Evolutionary conservation across 495 filamentous ascomycete species (phyloP), one percentile per base, ranked within the genome.

Genomic region (Astrocystis sublimbata): DNA sequence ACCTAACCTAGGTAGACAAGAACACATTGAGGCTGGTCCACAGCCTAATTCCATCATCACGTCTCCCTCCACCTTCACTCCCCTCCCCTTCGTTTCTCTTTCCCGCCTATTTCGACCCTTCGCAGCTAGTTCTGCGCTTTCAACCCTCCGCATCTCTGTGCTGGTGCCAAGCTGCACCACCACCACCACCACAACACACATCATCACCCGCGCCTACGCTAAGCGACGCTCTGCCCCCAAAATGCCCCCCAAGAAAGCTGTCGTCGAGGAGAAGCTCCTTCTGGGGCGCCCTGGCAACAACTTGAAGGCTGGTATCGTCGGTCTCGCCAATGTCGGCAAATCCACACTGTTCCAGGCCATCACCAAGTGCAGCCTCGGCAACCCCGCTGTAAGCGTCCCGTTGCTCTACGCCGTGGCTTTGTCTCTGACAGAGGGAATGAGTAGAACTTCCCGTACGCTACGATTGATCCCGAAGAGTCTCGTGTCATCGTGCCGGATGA

Each of bases 301-400:
- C 81, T 80, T 99, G 79, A 99, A 98, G 87, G 96, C 91, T 81
- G 96, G 96, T 84, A 99, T 99, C 86, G 96, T 98, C 74, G 96
- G 96, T 78, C 88, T 99, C 73, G 96, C 96, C 72, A 99, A 99
- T 77, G 96, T 99, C 65, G 96, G 96, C 73, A 99, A 99, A 80
- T 99, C 96, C 60, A 99, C 96, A 24, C 89, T 99, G 69, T 99
- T 99, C 83, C 96, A 99, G 80, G 92, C 96, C 66, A 97, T 99
- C 81, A 99, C 96, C 65, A 97, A 96, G 83, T 97, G 89, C 77
- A 88, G 86, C 64, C 85, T 99, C 68, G 96, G 96, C 79, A 99
- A 99, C 81, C 96, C 96, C 66, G 96, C 94, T 77, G 89, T 91
- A 81, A 70, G 84, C 80, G 45, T 38, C 52, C 61, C 35, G 36